Percentiles rank a stretch among this genome's conserved stretches.
phyloP scores from a whole-genome alignment of 345 rosid species.

The Nasturtium officinale region DNA sequence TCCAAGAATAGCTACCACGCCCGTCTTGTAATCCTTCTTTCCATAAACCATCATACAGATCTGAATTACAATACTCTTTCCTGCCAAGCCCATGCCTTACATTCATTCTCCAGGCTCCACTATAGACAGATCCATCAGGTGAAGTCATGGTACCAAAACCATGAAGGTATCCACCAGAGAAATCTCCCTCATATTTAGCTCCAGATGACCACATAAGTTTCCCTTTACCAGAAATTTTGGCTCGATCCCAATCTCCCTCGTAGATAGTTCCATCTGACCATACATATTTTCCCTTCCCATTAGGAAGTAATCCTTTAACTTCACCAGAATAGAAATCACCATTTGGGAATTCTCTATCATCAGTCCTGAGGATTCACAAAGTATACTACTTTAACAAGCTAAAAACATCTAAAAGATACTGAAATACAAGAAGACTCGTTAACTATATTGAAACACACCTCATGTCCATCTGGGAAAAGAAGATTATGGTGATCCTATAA shows the following conservation, averaged over 20 bases:
- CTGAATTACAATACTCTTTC: conserved; percentile 69
- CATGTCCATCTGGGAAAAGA: conserved; percentile 26
- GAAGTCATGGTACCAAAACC: conserved; percentile 71
- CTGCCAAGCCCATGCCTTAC: conserved; percentile 80
- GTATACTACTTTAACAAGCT: conserved; percentile 1
- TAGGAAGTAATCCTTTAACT: conserved; percentile 64
- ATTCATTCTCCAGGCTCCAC: conserved; percentile 89
- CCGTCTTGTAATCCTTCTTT: conserved; percentile 91
- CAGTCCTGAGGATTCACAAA: conserved; percentile 50
- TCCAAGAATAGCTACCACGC: conserved; percentile 79
- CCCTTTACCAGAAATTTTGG: conserved; percentile 87
- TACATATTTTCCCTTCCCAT: conserved; percentile 74
- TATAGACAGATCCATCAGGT: conserved; percentile 60
- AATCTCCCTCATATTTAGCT: conserved; percentile 77
- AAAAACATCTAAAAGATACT: background rate
- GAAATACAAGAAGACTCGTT: background rate
- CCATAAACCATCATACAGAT: conserved; percentile 84
- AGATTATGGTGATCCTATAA: conserved; percentile 14
- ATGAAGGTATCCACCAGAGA: conserved; percentile 87
- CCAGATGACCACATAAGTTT: conserved; percentile 70
- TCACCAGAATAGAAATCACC: conserved; percentile 74
- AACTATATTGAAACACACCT: conserved; percentile 29
- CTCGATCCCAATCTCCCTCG: conserved; percentile 87
- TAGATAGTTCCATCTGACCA: conserved; percentile 75
- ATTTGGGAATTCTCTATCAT: conserved; percentile 52